Conservation (phyloP, 139 green algal species). For the Picochlorum costavermella region DNA sequence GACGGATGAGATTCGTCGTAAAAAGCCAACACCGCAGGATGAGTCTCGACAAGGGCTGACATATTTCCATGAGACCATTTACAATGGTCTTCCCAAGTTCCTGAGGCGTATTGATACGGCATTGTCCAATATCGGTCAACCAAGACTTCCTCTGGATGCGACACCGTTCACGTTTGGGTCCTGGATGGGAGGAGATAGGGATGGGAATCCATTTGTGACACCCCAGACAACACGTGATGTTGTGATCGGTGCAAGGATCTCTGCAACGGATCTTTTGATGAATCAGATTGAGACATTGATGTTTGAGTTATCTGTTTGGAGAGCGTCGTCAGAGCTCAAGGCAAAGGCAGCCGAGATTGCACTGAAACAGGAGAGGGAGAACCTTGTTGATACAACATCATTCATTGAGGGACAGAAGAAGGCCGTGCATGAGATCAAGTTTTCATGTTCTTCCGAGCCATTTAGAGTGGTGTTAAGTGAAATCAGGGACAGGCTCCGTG, state of each 20-base stretch:
- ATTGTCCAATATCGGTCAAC: slow-evolving; percentile 75
- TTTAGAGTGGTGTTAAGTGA: slow-evolving; percentile 86
- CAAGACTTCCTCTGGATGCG: slow-evolving; percentile 65
- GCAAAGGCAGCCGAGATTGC: slow-evolving; percentile 22
- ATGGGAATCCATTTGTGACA: slow-evolving; percentile 94
- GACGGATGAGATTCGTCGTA: slow-evolving; percentile 91
- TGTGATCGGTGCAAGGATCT: slow-evolving; percentile 67
- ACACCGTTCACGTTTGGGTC: slow-evolving; percentile 63
- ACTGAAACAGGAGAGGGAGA: slow-evolving; percentile 28
- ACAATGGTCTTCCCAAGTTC: slow-evolving; percentile 53
- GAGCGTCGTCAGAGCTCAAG: slow-evolving; percentile 57
- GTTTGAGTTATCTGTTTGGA: slow-evolving; percentile 92
- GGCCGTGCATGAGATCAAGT: slow-evolving; percentile 42
- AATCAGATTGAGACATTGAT: slow-evolving; percentile 68
- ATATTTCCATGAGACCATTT: slow-evolving; percentile 92
- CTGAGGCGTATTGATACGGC: slow-evolving; percentile 78
- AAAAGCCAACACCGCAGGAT: slow-evolving; percentile 84
- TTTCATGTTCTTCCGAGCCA: slow-evolving; percentile 69
- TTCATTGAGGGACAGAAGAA: slow-evolving; percentile 69
- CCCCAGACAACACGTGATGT: slow-evolving; percentile 80
- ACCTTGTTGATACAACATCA: slow-evolving; percentile 19
- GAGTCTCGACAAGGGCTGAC: slow-evolving; percentile 87
- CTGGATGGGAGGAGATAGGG: slow-evolving; percentile 94
- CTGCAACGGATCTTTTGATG: slow-evolving; percentile 51
- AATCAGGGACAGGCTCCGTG: slow-evolving; percentile 72